Conservation (phyloP, 2,329 filamentous ascomycete species). For the Xylaria hypoxylon region DNA sequence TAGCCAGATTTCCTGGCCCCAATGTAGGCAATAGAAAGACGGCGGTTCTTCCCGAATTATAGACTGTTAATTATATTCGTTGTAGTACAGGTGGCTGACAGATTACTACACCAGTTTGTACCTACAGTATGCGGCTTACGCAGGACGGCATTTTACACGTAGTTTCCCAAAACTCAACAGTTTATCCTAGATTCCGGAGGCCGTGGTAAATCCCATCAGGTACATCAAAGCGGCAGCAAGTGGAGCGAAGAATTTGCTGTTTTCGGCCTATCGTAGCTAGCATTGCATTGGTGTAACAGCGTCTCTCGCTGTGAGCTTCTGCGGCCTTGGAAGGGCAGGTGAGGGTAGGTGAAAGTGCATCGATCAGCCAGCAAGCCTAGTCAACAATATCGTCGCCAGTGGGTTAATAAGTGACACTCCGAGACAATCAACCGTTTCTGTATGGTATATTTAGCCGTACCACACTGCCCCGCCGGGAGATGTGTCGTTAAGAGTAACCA, state of each 20-base stretch:
- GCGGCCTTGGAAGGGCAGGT: conserved; percentile 9
- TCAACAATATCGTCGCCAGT: not conserved
- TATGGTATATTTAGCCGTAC: conserved; percentile 33
- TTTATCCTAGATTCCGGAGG: not conserved
- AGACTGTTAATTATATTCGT: conserved; percentile 9
- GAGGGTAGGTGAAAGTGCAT: not conserved
- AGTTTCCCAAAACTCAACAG: conserved; percentile 7
- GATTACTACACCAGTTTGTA: conserved; percentile 25
- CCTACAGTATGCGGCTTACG: conserved; percentile 18
- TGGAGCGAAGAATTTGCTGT: conserved; percentile 11
- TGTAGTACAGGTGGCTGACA: conserved; percentile 1
- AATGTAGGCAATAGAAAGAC: conserved; percentile 5
- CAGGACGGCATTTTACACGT: conserved; percentile 13
- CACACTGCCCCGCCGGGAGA: conserved; percentile 1
- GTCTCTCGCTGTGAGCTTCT: not conserved
- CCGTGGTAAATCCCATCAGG: not conserved
- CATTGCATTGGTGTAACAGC: conserved; percentile 9
- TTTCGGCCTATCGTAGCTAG: not conserved
- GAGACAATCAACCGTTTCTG: conserved; percentile 17
- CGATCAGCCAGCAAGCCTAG: conserved; percentile 11
- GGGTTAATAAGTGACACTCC: not conserved
- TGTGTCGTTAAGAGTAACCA: conserved; percentile 4
- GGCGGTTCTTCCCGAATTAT: conserved; percentile 24
- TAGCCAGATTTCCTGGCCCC: not conserved
- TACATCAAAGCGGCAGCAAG: conserved; percentile 8